A percentile compares a stretch with the other conserved stretches of the same genome.
Conservation (phyloP, 73 alveolate species). For the Effrenium voratum region DNA sequence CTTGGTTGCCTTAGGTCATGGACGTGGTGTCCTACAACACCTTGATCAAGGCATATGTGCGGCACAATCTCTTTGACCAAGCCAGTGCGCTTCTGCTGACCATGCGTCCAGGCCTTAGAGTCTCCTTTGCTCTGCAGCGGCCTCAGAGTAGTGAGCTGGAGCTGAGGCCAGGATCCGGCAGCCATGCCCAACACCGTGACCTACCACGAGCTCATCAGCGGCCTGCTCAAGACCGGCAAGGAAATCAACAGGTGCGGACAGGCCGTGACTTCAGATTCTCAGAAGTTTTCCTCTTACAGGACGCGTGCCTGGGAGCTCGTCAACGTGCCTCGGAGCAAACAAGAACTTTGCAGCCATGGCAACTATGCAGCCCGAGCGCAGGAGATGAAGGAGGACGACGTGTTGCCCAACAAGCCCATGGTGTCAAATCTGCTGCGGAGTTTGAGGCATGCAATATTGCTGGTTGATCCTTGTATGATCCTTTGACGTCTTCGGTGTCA, state of each 20-base stretch:
- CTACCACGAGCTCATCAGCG: slow-evolving; percentile 85
- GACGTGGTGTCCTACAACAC: slow-evolving; percentile 94
- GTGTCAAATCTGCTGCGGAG: slow-evolving; percentile 82
- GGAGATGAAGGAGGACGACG: slow-evolving; percentile 87
- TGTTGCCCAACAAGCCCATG: slow-evolving; percentile 68
- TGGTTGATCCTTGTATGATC: not conserved
- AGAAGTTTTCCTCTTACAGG: slow-evolving; percentile 3
- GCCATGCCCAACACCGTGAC: slow-evolving; percentile 73
- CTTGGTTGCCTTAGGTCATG: slow-evolving; percentile 34
- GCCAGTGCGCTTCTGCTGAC: slow-evolving; percentile 41
- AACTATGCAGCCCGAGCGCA: not conserved
- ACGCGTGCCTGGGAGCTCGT: slow-evolving; percentile 88
- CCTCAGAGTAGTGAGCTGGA: not conserved
- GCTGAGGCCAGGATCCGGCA: slow-evolving; percentile 50
- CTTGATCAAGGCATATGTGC: slow-evolving; percentile 70
- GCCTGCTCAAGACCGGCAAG: slow-evolving; percentile 61
- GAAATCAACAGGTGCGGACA: slow-evolving; percentile 48
- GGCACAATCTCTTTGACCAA: slow-evolving; percentile 69
- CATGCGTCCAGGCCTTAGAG: slow-evolving; percentile 50
- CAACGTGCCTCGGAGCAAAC: slow-evolving; percentile 23
- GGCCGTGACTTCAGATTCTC: not conserved
- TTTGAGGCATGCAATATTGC: slow-evolving; percentile 17
- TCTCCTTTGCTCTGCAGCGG: not conserved
- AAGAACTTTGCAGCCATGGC: not conserved
- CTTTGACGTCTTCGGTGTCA: not conserved